Evolutionary conservation across 148 eudicot genomes (phyloP).

Genomic region (Rhododendron ferrugineum): DNA sequence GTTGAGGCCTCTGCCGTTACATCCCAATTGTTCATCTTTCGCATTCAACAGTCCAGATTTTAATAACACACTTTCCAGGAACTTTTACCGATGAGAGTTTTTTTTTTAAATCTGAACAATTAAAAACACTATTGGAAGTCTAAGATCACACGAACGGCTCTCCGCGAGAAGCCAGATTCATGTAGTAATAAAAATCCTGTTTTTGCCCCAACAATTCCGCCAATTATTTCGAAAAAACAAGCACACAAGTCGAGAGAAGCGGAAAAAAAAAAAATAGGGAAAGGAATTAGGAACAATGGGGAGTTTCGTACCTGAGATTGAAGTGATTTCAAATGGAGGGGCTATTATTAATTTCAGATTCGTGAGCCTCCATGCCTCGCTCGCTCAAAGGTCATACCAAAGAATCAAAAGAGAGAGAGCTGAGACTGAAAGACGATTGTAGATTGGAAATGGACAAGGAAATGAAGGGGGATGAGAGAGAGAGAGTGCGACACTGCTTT

Average conservation of each 20-base stretch:
- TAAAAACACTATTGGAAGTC: background rate
- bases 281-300: background rate
- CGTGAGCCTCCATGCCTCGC: slow-evolving; percentile 33
- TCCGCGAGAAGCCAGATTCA: background rate
- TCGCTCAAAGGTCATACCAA: slow-evolving; percentile 4
- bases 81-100: too few relatives aligned
- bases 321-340: slow-evolving; percentile 5
- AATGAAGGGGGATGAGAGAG: background rate
- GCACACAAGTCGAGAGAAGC: background rate
- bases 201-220: background rate
- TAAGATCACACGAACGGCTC: background rate
- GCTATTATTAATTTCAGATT: slow-evolving; percentile 12
- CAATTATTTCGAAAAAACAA: background rate
- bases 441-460: background rate
- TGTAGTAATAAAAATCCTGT: background rate
- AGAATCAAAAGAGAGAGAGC: background rate
- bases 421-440: background rate
- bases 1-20: background rate
- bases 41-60: background rate
- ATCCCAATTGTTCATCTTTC: background rate
- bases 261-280: background rate
- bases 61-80: background rate
- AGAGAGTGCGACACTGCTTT: background rate
- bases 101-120: background rate
- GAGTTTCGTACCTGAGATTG: background rate